Evolutionary conservation across 441 rosid genomes (phyloP).

Genomic region (Biscutella laevigata): DNA sequence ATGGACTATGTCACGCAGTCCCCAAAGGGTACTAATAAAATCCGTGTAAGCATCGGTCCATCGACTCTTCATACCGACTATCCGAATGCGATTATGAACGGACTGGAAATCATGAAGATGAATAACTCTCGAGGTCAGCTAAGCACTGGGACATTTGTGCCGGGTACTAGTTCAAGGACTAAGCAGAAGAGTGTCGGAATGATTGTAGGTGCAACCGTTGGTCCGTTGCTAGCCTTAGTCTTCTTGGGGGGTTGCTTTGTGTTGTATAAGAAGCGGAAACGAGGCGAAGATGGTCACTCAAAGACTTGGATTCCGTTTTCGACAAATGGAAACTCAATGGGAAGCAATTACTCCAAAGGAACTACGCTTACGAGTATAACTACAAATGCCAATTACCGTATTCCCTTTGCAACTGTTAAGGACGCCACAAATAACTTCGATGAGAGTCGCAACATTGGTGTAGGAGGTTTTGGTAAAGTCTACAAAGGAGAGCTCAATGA

Average conservation of each 20-base stretch:
- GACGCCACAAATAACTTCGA: conserved; percentile 85
- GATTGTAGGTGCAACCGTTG: conserved; percentile 46
- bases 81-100: conserved; percentile 69
- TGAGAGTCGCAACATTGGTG: conserved; percentile 75
- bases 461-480: conserved; percentile 94
- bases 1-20: conserved; percentile 43
- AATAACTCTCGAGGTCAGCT: conserved; percentile 65
- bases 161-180: conserved; percentile 27
- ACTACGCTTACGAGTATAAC: conserved; percentile 43
- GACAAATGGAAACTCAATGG: conserved; percentile 41
- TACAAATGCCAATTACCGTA: conserved; percentile 56
- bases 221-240: conserved; percentile 30
- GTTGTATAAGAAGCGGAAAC: conserved; percentile 36
- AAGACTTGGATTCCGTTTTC: conserved; percentile 84
- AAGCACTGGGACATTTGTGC: conserved; percentile 10
- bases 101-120: conserved; percentile 89
- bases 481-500: conserved; percentile 69
- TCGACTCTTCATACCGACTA: conserved; percentile 21
- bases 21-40: conserved; percentile 17
- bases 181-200: conserved; percentile 39
- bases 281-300: conserved; percentile 42
- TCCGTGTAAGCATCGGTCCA: conserved; percentile 74
- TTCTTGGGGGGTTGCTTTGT: conserved; percentile 43
- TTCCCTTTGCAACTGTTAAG: conserved; percentile 65
- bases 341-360: conserved; percentile 30